Base-by-base conservation (phyloP, 352 stramenopile species). In the Discostella stelligera region DNA sequence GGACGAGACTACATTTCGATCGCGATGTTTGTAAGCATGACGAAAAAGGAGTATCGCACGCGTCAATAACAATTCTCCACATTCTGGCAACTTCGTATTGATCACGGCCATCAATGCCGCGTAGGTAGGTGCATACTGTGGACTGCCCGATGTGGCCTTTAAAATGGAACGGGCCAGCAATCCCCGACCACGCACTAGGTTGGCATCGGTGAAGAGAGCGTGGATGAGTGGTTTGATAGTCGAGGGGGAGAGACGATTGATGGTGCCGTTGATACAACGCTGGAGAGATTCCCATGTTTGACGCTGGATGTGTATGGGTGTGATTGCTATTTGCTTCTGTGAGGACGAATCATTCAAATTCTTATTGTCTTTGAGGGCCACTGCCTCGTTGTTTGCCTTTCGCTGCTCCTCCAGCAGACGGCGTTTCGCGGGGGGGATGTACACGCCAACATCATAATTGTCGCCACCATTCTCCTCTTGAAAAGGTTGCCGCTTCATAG, bases 31-130 rank as follows among this genome's bases (percentile, higher is more conserved):
- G 77, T 98, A 99, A n/a, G 94, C 90, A 8, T 94, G 89, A 1
- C 97, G 94, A 84, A 99, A 99, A 21, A 92, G 87, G 48, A 97
- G 91, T 30, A 99, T 95, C 0, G 98, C 91, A 41, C 97, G 89
- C 67, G 96, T 96, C 0, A 92, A 55, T 5, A 91, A 41, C 16
- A 94, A 61, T 71, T 99, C 97, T 27, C 97, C 97, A 56, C 97
- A 96, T 80, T 99, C 96, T 0, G 97, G 97, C 54, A 99, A 93
- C 78, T 99, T 99, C 0, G 96, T 98, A 87, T 99, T 99, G 53
- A 99, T 77, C n/a, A 99, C 97, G 0, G 97, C 94, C 20, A 99
- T 90, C 0, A 99, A 76, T 9, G 96, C 95, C 2, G 97, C 96
- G 80, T 99, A 99, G 9, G 96, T 94, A 14, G 72, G 68, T 10